Conservation (phyloP, 306 rosid genomes). For the Sesbania bispinosa region DNA sequence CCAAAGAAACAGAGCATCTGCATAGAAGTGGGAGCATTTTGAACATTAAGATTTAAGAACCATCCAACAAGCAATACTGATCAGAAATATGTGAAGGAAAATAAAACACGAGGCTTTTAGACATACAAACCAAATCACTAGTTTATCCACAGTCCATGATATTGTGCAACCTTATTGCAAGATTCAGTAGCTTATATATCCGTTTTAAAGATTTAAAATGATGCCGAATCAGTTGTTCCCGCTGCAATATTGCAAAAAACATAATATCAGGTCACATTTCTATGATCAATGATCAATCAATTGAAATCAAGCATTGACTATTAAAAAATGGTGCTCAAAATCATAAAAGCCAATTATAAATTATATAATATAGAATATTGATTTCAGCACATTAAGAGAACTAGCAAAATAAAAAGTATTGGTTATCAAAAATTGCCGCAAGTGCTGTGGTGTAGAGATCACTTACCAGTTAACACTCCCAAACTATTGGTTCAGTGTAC, state of each 20-base stretch:
- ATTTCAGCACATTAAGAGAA: background rate
- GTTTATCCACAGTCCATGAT: background rate
- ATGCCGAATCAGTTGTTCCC: background rate
- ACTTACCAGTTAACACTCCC: background rate
- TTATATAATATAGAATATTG: background rate
- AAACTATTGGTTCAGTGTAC: background rate
- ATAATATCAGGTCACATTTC: background rate
- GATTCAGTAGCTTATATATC: background rate
- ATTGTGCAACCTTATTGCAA: background rate
- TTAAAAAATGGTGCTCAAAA: background rate
- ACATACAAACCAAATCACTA: background rate
- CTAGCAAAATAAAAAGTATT: background rate
- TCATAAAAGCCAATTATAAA: background rate
- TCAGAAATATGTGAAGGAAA: background rate
- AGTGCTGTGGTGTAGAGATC: background rate
- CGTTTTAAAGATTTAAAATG: background rate
- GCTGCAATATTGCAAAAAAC: background rate
- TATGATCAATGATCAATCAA: conserved; percentile 12
- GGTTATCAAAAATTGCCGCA: background rate
- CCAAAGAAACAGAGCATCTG: too few species aligned
- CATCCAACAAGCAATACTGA: background rate
- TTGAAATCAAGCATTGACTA: background rate
- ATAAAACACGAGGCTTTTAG: background rate
- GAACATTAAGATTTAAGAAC: too few species aligned
- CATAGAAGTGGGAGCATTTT: too few species aligned